Evolutionary conservation across 2,329 filamentous ascomycete genomes (phyloP), one percentile per base, ranked within the genome.

Genomic region (Paramyrothecium sp.): DNA sequence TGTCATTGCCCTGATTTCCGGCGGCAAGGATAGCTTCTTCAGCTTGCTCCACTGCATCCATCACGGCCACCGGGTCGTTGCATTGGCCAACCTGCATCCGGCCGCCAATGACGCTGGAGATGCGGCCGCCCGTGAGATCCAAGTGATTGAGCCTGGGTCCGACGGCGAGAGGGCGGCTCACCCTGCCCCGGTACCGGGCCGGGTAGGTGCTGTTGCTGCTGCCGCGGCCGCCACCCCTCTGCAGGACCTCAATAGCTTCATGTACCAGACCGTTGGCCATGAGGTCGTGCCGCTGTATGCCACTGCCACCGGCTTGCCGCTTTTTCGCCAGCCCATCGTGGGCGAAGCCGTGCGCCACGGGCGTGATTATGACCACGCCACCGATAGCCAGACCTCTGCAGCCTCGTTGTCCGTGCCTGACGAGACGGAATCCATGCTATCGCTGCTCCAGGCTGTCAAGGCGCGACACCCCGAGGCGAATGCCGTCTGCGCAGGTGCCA

Each of bases 181-280:
- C 26, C 26, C 26, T 30, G 26, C 26, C 26, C 5, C 26, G 26
- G 26, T 30, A 30, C 26, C 26, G 26, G 26, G 26, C 26, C 26
- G 26, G 26, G 26, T 4, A 30, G 26, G 26, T 30, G 41, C 41
- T 46, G 41, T 7, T 20, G 4, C 41, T 46, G 41, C 17, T 20
- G 4, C 41, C 19, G 47, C 11, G 5, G 47, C 19, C 12, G 30
- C 51, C 19, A 16, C 51, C n/a, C 33, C 33, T 26, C 70, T 78
- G 51, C 71, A 67, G 51, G 77, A 98, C 72, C 82, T 96, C 65
- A 92, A 99, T 74, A 97, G 93, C 77, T 98, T 95, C 86, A 99
- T 99, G 95, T 99, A 98, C 79, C 95, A 99, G 79, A 99, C 95
- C 3, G 91, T 97, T 59, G 95, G 95, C 13, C 92, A 98, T 74